A percentile compares a stretch with the other conserved stretches of the same genome.
phyloP scores from a whole-genome alignment of 805 yeast genomes.

The Yarrowia deformans region DNA sequence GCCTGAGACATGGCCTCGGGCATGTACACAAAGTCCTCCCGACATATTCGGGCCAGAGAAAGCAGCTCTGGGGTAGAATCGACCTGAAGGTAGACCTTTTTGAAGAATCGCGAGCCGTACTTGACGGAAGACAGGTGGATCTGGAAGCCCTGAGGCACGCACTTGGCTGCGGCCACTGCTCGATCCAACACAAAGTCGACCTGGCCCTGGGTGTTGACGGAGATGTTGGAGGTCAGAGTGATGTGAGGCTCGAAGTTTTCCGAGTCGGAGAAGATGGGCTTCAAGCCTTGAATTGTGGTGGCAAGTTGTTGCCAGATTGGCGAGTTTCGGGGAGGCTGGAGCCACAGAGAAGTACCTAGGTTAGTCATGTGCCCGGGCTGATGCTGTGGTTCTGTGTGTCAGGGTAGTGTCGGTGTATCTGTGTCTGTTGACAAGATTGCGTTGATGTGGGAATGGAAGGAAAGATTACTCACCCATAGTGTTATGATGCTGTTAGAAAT shows the following conservation, averaged over 20 bases:
- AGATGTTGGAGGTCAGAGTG: constrained; percentile 71
- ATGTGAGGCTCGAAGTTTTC: constrained; percentile 77
- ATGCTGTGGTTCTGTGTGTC: neutral
- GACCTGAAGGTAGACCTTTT: constrained; percentile 62
- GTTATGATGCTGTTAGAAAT: neutral
- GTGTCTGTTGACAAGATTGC: neutral
- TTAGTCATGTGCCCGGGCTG: constrained; percentile 19
- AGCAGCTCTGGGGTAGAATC: constrained; percentile 54
- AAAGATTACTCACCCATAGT: constrained; percentile 31
- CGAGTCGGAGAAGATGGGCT: constrained; percentile 75
- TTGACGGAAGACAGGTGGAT: constrained; percentile 55
- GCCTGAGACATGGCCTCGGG: constrained; percentile 44
- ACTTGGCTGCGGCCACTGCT: constrained; percentile 62
- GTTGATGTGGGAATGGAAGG: neutral
- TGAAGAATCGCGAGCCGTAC: constrained; percentile 60
- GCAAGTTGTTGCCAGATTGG: constrained; percentile 63
- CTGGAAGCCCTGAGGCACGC: constrained; percentile 51
- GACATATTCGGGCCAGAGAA: constrained; percentile 57
- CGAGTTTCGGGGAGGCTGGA: constrained; percentile 67
- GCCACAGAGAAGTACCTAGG: constrained; percentile 72
- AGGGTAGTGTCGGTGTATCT: too few relatives aligned
- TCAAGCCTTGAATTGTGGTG: constrained; percentile 68
- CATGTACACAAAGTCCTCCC: constrained; percentile 50
- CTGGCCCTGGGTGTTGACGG: constrained; percentile 60
- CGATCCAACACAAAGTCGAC: constrained; percentile 65